Conservation (phyloP, 2,329 filamentous ascomycete genomes). For the Westerdykella aurantiaca region DNA sequence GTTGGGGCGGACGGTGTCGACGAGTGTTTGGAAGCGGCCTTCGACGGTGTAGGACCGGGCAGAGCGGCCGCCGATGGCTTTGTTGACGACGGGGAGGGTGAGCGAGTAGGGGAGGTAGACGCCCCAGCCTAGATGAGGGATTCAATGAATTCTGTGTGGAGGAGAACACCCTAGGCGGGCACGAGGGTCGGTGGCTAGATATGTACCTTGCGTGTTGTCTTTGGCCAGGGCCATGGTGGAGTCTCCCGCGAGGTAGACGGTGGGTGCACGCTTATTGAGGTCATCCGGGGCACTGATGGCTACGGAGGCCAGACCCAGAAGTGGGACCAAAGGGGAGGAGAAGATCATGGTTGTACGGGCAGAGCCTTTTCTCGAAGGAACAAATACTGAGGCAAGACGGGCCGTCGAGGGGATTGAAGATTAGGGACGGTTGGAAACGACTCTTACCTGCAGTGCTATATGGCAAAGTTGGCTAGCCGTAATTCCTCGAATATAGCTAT, state of each 20-base stretch:
- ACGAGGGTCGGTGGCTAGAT: neutral
- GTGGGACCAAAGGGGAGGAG: slow-evolving; percentile 13
- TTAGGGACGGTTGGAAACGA: too few species aligned
- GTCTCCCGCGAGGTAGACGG: slow-evolving; percentile 55
- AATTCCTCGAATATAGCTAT: too few species aligned
- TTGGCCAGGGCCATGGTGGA: slow-evolving; percentile 54
- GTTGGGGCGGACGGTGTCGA: slow-evolving; percentile 47
- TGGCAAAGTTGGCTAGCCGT: too few species aligned
- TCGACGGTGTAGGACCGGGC: slow-evolving; percentile 63
- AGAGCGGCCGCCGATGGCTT: slow-evolving; percentile 60
- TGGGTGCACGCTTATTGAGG: slow-evolving; percentile 32
- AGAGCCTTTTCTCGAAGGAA: neutral
- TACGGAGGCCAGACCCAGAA: slow-evolving; percentile 16
- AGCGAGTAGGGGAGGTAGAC: slow-evolving; percentile 52
- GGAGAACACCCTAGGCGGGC: neutral
- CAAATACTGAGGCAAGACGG: too few species aligned
- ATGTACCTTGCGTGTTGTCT: slow-evolving; percentile 38
- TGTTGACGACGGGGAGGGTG: slow-evolving; percentile 52
- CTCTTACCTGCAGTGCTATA: too few species aligned
- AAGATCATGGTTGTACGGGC: slow-evolving; percentile 13
- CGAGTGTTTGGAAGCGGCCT: slow-evolving; percentile 57
- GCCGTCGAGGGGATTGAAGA: too few species aligned
- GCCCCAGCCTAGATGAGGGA: slow-evolving; percentile 52
- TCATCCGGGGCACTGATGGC: slow-evolving; percentile 20
- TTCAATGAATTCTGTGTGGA: neutral